Percentiles rank a stretch among this genome's conserved stretches.
Evolutionary conservation across 768 basidiomycete species (phyloP).

Genomic region (Amyloporia xantha): DNA sequence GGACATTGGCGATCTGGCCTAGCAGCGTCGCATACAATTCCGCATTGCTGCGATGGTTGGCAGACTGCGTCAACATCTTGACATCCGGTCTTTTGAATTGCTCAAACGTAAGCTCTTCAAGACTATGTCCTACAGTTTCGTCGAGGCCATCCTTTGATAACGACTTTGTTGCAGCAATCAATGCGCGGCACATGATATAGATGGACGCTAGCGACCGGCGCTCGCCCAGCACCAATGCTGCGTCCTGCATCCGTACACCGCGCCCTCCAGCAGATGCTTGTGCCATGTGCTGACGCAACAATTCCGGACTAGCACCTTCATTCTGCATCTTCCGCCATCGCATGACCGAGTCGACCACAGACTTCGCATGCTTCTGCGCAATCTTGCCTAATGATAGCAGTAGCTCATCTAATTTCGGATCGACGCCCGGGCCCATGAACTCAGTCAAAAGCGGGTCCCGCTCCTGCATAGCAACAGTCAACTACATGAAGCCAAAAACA

Average conservation of each 20-base stretch:
- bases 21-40: constrained; percentile 81
- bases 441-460: constrained; percentile 60
- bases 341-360: constrained; percentile 81
- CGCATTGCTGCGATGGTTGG: constrained; percentile 75
- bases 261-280: constrained; percentile 27
- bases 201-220: constrained; percentile 78
- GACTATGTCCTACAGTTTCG: constrained; percentile 65
- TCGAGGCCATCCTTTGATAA: constrained; percentile 74
- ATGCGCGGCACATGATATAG: constrained; percentile 85
- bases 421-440: constrained; percentile 65
- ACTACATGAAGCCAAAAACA: not conserved
- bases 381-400: constrained; percentile 82
- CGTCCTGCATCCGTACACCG: constrained; percentile 37
- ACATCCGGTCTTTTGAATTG: constrained; percentile 70
- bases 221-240: constrained; percentile 50
- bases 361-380: constrained; percentile 76
- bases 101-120: constrained; percentile 88
- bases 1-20: constrained; percentile 73
- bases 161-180: constrained; percentile 68
- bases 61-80: constrained; percentile 56
- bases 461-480: constrained; percentile 40
- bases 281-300: constrained; percentile 43
- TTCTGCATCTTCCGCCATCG: constrained; percentile 80
- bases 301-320: constrained; percentile 43
- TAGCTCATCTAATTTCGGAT: constrained; percentile 76